Conservation (phyloP, 1,284 basidiomycete genomes). For the Rugosomyces carneus region DNA sequence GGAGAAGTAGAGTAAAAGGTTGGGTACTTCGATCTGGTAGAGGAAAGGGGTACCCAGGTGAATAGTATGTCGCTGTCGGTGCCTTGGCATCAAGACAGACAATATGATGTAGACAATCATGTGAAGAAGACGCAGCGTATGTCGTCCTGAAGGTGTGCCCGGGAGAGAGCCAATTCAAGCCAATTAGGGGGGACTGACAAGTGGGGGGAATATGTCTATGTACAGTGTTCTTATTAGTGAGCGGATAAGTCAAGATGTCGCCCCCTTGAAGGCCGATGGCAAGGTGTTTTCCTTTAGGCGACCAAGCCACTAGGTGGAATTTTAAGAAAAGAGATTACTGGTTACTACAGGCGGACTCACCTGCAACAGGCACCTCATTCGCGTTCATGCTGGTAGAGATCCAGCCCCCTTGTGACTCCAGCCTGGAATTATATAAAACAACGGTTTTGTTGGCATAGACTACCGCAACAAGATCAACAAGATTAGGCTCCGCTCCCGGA, state of each 20-base stretch:
- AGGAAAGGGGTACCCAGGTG: conserved; percentile 47
- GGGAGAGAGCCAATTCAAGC: conserved; percentile 68
- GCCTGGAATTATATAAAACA: conserved; percentile 51
- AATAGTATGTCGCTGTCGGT: conserved; percentile 44
- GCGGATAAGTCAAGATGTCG: conserved; percentile 65
- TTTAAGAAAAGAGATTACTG: neutral
- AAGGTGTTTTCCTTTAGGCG: conserved; percentile 82
- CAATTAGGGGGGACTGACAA: conserved; percentile 44
- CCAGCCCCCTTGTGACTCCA: conserved; percentile 62
- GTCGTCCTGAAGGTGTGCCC: conserved; percentile 63
- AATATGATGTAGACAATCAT: conserved; percentile 58
- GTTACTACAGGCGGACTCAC: conserved; percentile 32
- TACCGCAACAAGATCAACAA: conserved; percentile 55
- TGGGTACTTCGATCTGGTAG: conserved; percentile 48
- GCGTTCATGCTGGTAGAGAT: conserved; percentile 33
- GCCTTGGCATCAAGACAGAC: conserved; percentile 56
- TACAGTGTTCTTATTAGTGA: conserved; percentile 45
- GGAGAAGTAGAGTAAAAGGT: conserved; percentile 49
- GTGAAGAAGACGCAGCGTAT: conserved; percentile 46
- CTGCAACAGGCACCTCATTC: conserved; percentile 46
- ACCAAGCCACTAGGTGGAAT: conserved; percentile 65
- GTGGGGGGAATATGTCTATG: conserved; percentile 63
- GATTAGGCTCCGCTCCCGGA: conserved; percentile 46
- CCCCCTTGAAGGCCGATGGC: conserved; percentile 71
- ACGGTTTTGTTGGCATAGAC: conserved; percentile 47